Evolutionary conservation across 495 filamentous ascomycete genomes (phyloP).

Genomic region (Aspergillus steynii): DNA sequence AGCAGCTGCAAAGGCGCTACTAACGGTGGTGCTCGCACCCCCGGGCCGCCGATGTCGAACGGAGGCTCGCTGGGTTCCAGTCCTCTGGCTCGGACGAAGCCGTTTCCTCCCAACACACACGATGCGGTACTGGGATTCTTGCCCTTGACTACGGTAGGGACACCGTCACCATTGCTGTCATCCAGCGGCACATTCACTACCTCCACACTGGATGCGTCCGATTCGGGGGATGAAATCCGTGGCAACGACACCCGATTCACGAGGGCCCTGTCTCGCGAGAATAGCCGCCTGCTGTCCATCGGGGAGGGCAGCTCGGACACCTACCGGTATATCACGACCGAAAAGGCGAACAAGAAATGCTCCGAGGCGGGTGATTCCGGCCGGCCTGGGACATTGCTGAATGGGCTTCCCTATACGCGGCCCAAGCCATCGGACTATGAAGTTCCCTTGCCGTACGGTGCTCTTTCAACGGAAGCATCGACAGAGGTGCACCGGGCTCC

Average conservation of each 20-base stretch:
- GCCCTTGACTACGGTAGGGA: slow-evolving; percentile 26
- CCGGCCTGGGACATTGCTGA: slow-evolving; percentile 31
- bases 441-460: slow-evolving; percentile 15
- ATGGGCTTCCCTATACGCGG: slow-evolving; percentile 40
- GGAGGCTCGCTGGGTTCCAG: slow-evolving; percentile 22
- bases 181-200: slow-evolving; percentile 20
- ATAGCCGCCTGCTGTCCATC: slow-evolving; percentile 25
- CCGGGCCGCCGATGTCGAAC: slow-evolving; percentile 10
- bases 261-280: slow-evolving; percentile 25
- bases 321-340: slow-evolving; percentile 40
- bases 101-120: slow-evolving; percentile 18
- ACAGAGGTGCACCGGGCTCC: slow-evolving; percentile 27
- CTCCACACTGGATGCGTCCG: slow-evolving; percentile 21
- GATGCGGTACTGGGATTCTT: slow-evolving; percentile 35
- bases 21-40: slow-evolving; percentile 1
- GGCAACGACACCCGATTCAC: slow-evolving; percentile 13
- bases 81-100: slow-evolving; percentile 22
- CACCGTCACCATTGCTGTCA: slow-evolving; percentile 13
- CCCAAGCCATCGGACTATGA: slow-evolving; percentile 25
- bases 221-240: slow-evolving; percentile 25
- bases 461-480: slow-evolving; percentile 18
- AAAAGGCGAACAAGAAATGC: slow-evolving; percentile 23
- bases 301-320: slow-evolving; percentile 27
- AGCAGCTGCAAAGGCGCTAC: slow-evolving; percentile 9
- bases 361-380: slow-evolving; percentile 15